Conservation (phyloP, 2,329 filamentous ascomycete species). For the Geoglossum cookeanum region DNA sequence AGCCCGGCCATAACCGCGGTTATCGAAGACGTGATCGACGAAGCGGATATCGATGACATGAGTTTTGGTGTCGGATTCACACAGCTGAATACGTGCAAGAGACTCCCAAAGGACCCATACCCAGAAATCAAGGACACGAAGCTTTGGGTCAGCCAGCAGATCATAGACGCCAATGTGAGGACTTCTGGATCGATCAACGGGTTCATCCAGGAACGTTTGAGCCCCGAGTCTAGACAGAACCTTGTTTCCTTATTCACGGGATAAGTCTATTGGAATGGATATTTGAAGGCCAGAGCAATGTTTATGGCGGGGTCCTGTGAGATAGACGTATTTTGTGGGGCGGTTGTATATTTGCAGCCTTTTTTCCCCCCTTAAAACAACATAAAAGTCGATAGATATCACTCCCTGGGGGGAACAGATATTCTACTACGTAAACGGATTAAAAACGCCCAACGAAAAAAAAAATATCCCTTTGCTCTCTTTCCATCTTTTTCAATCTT, state of each 20-base stretch:
- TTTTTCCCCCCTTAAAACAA: too few relatives aligned
- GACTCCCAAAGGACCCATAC: slow-evolving; percentile 57
- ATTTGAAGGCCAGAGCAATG: too few relatives aligned
- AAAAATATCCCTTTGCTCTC: too few relatives aligned
- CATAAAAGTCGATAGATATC: too few relatives aligned
- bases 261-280: not conserved
- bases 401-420: too few relatives aligned
- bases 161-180: slow-evolving; percentile 58
- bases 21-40: slow-evolving; percentile 59
- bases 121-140: slow-evolving; percentile 66
- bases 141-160: slow-evolving; percentile 62
- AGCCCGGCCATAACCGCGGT: slow-evolving; percentile 61
- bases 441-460: too few relatives aligned
- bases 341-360: too few relatives aligned
- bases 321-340: too few relatives aligned
- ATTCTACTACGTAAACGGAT: too few relatives aligned
- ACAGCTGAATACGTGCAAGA: slow-evolving; percentile 75
- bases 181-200: slow-evolving; percentile 49
- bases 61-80: slow-evolving; percentile 92
- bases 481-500: too few relatives aligned
- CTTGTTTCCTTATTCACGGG: slow-evolving; percentile 20
- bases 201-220: slow-evolving; percentile 54
- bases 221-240: slow-evolving; percentile 34
- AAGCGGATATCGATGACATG: slow-evolving; percentile 86
- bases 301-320: too few relatives aligned